A percentile compares a stretch with the other conserved stretches of the same genome.
Conservation (phyloP, 1,284 basidiomycete genomes). For the Cryptococcus hybrid region DNA sequence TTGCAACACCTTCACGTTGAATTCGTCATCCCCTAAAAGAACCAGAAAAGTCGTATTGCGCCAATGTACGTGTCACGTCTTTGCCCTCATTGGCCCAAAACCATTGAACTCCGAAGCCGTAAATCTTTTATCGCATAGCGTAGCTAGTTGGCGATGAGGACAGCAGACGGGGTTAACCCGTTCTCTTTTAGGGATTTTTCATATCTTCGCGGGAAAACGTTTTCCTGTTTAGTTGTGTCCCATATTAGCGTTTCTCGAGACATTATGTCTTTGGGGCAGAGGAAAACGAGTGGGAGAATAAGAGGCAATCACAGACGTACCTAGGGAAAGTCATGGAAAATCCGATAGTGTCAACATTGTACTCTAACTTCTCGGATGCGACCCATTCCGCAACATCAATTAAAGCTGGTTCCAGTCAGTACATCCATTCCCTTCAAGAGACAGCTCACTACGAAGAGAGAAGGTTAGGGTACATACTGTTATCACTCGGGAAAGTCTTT, state of each 20-base stretch:
- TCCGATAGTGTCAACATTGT: conserved; percentile 70
- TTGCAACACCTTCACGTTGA: too few species aligned
- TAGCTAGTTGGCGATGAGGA: conserved; percentile 38
- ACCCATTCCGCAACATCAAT: conserved; percentile 82
- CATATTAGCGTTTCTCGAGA: neutral
- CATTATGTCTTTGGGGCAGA: neutral
- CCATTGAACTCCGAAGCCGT: too few species aligned
- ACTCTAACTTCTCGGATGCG: conserved; percentile 65
- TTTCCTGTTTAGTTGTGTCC: conserved; percentile 30
- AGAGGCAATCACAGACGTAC: conserved; percentile 47
- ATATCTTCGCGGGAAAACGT: conserved; percentile 44
- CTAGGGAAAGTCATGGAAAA: conserved; percentile 80
- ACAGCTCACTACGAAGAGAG: neutral
- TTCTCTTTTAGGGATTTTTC: conserved; percentile 47
- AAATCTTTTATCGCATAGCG: too few species aligned
- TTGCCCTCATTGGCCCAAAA: too few species aligned
- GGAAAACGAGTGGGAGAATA: neutral
- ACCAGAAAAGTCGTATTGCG: too few species aligned
- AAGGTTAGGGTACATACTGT: conserved; percentile 57
- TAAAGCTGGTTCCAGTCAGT: conserved; percentile 57
- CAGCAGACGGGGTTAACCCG: conserved; percentile 50
- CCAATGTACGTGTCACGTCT: too few species aligned
- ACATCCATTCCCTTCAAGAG: neutral
- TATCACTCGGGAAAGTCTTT: conserved; percentile 73
- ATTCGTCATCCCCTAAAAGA: too few species aligned